phyloP scores from a whole-genome alignment of 345 rosid genomes.

The Rhodomyrtus tomentosa region DNA sequence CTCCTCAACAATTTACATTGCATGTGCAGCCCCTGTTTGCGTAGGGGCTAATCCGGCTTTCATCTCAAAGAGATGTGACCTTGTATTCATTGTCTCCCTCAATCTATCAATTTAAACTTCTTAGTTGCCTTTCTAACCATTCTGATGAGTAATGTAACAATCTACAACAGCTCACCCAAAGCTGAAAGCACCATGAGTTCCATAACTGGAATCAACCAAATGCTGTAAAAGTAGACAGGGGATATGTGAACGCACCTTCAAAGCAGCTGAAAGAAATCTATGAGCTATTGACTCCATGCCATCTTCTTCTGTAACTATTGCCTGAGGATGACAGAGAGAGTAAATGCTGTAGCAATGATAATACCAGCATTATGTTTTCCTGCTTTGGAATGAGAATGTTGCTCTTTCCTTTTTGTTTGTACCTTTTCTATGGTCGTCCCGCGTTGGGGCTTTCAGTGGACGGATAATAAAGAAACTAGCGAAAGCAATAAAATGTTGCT shows the following conservation, averaged over 20 bases:
- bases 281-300: conserved; percentile 97
- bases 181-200: not conserved
- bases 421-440: not conserved
- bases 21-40: too few species aligned
- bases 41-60: too few species aligned
- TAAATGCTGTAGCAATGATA: not conserved
- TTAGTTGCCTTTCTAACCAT: not conserved
- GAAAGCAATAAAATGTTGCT: not conserved
- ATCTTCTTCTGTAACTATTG: conserved; percentile 84
- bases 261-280: conserved; percentile 82
- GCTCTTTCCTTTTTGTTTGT: not conserved
- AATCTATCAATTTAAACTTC: not conserved
- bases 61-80: too few species aligned
- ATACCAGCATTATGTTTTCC: not conserved
- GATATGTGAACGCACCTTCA: conserved; percentile 40
- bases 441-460: not conserved
- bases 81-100: not conserved
- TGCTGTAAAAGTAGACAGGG: not conserved
- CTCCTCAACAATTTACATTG: too few species aligned
- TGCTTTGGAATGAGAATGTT: not conserved
- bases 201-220: not conserved
- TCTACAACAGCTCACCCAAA: not conserved
- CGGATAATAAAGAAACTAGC: not conserved
- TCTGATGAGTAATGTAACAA: not conserved
- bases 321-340: conserved; percentile 27